Evolutionary conservation across 139 green algal species (phyloP).

Genomic region (Closterium sp.): DNA sequence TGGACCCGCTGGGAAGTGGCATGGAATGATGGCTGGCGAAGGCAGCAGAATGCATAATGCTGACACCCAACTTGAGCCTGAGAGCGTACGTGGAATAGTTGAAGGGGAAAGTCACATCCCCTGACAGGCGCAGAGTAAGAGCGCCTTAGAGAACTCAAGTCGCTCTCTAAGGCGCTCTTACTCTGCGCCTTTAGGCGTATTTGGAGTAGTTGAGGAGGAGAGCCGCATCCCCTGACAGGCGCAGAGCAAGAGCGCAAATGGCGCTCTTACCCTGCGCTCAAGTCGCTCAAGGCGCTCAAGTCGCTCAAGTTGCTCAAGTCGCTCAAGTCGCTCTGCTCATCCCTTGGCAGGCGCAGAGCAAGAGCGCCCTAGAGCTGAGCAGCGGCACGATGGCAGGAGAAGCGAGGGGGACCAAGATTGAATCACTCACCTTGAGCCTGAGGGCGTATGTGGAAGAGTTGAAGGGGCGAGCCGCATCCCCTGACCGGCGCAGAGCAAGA

Average conservation of each 20-base stretch:
- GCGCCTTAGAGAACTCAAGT: no score
- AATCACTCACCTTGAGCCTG: background rate
- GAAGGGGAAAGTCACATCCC: background rate
- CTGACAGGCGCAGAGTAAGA: background rate
- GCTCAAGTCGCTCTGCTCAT: no score
- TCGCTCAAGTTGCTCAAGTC: no score
- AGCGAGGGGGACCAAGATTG: no score
- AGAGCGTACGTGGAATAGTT: background rate
- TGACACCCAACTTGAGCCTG: background rate
- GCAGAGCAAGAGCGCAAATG: background rate
- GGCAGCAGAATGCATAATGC: no score
- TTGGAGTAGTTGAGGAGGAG: background rate
- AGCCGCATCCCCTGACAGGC: background rate
- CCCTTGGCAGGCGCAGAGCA: background rate
- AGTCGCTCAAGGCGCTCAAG: no score
- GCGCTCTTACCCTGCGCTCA: no score
- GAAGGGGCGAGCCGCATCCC: background rate
- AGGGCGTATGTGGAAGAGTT: background rate
- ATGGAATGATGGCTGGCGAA: no score
- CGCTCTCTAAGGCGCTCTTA: no score
- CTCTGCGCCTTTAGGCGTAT: background rate
- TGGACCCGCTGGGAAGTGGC: no score
- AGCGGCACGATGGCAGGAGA: conserved; percentile 1
- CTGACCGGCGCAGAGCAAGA: background rate
- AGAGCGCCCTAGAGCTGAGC: background rate